Evolutionary conservation across 2,329 filamentous ascomycete species (phyloP).

Genomic region (Westerdykella aurantiaca): DNA sequence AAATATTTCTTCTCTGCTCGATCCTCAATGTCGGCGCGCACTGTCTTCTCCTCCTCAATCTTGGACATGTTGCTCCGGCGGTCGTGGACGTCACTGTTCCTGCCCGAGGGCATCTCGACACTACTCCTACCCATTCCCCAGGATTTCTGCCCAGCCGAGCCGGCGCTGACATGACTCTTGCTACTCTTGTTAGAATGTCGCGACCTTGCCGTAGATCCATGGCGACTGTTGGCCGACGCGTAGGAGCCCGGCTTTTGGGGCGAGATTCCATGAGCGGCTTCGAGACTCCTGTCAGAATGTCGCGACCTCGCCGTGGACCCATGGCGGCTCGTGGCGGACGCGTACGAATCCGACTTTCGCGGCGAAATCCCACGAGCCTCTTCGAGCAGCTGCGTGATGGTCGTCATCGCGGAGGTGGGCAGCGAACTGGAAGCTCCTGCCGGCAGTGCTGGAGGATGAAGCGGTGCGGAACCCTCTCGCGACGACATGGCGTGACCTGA

Average conservation of each 20-base stretch:
- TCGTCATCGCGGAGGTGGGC: conserved; percentile 13
- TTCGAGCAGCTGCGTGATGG: conserved; percentile 23
- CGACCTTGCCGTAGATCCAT: conserved; percentile 17
- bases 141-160: neutral
- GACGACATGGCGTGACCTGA: neutral
- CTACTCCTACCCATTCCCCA: neutral
- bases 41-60: conserved; percentile 29
- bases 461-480: neutral
- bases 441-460: conserved; percentile 5
- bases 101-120: neutral
- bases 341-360: conserved; percentile 11
- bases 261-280: too few species aligned
- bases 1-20: conserved; percentile 32
- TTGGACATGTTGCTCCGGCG: conserved; percentile 9
- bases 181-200: conserved; percentile 17
- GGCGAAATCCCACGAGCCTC: conserved; percentile 15
- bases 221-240: conserved; percentile 8
- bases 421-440: conserved; percentile 1
- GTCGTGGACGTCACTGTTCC: conserved; percentile 3
- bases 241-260: too few species aligned
- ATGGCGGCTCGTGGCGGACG: conserved; percentile 11
- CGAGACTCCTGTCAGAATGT: conserved; percentile 15
- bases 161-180: too few species aligned
- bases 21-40: conserved; percentile 38
- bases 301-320: conserved; percentile 18